Evolutionary conservation across 2,329 filamentous ascomycete species (phyloP).

Genomic region (Ophiostoma perfectum): DNA sequence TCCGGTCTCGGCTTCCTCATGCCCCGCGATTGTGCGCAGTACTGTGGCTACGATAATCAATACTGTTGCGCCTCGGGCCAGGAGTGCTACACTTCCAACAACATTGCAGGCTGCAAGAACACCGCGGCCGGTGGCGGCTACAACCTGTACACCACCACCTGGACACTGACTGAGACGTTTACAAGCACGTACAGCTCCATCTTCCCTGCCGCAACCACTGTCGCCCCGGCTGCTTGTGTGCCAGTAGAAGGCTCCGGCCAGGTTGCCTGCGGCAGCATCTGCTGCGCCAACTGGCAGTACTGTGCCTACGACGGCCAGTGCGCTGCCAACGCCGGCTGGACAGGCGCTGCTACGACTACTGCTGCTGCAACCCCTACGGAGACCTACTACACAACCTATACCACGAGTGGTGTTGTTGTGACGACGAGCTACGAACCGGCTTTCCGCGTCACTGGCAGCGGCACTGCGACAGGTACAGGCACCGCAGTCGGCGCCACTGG

Average conservation of each 20-base stretch:
- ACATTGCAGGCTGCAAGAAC: conserved; percentile 47
- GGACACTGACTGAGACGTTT: conserved; percentile 55
- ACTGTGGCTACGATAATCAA: conserved; percentile 52
- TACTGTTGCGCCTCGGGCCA: conserved; percentile 50
- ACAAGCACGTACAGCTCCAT: conserved; percentile 55
- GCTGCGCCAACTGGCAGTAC: conserved; percentile 65
- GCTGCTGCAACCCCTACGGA: background rate
- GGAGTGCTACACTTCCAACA: conserved; percentile 47
- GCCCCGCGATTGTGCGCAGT: conserved; percentile 45
- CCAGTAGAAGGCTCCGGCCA: conserved; percentile 47
- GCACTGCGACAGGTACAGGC: conserved; percentile 46
- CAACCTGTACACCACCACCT: conserved; percentile 49
- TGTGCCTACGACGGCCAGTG: conserved; percentile 59
- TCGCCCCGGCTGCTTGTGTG: conserved; percentile 42
- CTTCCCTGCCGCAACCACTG: conserved; percentile 38
- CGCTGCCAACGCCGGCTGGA: conserved; percentile 41
- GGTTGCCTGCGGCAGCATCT: conserved; percentile 61
- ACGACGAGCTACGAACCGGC: conserved; percentile 52
- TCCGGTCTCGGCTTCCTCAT: conserved; percentile 47
- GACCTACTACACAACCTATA: conserved; percentile 31
- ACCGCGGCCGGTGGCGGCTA: conserved; percentile 32
- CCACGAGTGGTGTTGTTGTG: conserved; percentile 39
- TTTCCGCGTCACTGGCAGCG: conserved; percentile 46
- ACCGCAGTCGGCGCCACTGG: conserved; percentile 43
- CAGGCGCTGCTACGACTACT: conserved; percentile 20